phyloP scores from a whole-genome alignment of 768 basidiomycete genomes.

The Omphalotus guepiniiformis region DNA sequence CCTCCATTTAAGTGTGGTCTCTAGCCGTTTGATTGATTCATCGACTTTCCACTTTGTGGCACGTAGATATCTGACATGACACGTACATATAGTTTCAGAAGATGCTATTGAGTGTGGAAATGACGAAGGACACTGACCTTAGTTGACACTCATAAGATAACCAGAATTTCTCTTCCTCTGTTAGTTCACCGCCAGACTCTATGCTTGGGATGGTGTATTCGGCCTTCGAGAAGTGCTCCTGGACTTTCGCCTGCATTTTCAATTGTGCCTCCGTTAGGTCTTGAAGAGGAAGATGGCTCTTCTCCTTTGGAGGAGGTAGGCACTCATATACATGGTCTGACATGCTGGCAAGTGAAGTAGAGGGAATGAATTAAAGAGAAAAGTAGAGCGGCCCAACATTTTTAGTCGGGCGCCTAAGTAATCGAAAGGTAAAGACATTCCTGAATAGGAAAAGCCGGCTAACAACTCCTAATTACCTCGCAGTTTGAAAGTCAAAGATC shows the following conservation, averaged over 20 bases:
- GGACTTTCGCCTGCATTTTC: conserved; percentile 47
- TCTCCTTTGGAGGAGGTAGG: conserved; percentile 7
- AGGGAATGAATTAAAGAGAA: no score
- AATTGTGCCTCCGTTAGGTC: conserved; percentile 40
- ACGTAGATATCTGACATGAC: conserved; percentile 68
- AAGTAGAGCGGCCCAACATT: no score
- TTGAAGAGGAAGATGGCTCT: not conserved
- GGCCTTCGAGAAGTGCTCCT: conserved; percentile 53
- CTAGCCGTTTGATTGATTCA: conserved; percentile 60
- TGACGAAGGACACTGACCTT: conserved; percentile 33
- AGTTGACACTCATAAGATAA: conserved; percentile 73
- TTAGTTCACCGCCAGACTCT: conserved; percentile 40
- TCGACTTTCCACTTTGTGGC: conserved; percentile 70
- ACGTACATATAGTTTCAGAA: not conserved
- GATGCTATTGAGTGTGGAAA: not conserved
- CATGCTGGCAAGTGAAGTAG: not conserved
- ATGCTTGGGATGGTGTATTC: conserved; percentile 50
- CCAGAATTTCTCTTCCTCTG: conserved; percentile 75
- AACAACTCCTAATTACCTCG: no score
- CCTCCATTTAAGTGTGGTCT: conserved; percentile 74
- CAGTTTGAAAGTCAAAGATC: no score
- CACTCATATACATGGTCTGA: conserved; percentile 29
- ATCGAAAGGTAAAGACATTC: no score
- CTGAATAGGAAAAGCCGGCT: no score
- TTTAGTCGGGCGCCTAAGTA: no score